Evolutionary conservation across 164 flowering plant genomes (phyloP).

Genomic region (Magnolia officinalis): DNA sequence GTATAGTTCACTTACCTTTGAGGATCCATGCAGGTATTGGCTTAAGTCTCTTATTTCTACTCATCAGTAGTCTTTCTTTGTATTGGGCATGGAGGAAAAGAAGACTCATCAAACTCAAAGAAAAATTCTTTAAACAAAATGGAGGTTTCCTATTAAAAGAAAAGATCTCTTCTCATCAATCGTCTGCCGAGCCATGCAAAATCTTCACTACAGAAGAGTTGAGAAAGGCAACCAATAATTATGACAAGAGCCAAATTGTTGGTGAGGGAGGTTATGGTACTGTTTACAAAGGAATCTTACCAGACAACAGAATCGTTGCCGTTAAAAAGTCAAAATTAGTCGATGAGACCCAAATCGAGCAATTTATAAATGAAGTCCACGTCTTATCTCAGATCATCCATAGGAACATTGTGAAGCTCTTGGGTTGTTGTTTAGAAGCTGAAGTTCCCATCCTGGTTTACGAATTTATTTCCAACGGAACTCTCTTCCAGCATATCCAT

Average conservation of each 20-base stretch:
- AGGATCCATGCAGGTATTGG: too few species aligned
- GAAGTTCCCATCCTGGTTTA: neutral
- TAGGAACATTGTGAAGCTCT: slow-evolving; percentile 34
- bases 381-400: slow-evolving; percentile 33
- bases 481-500: neutral
- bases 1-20: too few species aligned
- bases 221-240: neutral
- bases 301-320: neutral
- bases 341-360: slow-evolving; percentile 1
- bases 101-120: too few species aligned
- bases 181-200: neutral
- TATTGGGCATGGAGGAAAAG: too few species aligned
- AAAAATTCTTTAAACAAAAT: too few species aligned
- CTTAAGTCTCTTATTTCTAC: too few species aligned
- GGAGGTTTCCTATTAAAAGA: too few species aligned
- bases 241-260: neutral
- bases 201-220: neutral
- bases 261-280: slow-evolving; percentile 5
- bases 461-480: slow-evolving; percentile 2
- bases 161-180: too few species aligned
- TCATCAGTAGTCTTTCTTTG: too few species aligned
- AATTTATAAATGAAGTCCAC: slow-evolving; percentile 4
- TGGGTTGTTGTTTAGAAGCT: slow-evolving; percentile 42
- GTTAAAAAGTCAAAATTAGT: slow-evolving; percentile 1
- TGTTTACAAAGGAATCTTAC: neutral